Conservation (phyloP, 1,284 basidiomycete species). For the Phenoliferia sp. region DNA sequence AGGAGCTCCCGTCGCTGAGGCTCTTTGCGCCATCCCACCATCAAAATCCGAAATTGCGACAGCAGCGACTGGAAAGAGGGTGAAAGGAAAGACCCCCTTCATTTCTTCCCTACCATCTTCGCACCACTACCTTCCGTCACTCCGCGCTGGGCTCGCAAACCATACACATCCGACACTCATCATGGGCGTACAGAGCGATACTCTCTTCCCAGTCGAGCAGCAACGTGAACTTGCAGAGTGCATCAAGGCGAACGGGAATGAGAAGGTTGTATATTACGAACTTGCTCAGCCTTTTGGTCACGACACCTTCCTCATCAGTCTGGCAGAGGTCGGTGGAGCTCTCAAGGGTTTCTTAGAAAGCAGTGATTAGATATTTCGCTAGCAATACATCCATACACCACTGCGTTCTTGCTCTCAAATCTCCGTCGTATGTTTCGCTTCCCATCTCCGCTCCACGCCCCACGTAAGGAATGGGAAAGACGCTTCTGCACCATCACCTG, state of each 20-base stretch:
- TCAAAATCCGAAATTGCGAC: background rate
- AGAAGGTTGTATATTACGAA: conserved; percentile 89
- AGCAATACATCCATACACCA: too few relatives aligned
- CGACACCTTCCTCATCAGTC: conserved; percentile 84
- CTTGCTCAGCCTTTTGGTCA: conserved; percentile 93
- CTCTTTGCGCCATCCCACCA: conserved; percentile 20
- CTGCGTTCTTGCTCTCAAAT: too few relatives aligned
- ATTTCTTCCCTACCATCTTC: conserved; percentile 53
- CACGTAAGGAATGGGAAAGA: too few relatives aligned
- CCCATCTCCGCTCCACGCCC: too few relatives aligned
- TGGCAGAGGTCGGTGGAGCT: conserved; percentile 71
- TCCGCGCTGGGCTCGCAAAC: conserved; percentile 76
- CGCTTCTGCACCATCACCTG: too few relatives aligned
- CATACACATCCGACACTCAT: conserved; percentile 80
- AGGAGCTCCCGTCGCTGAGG: conserved; percentile 18
- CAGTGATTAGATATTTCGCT: background rate
- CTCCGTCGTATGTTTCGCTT: too few relatives aligned
- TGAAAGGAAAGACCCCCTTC: conserved; percentile 46
- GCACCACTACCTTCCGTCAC: conserved; percentile 66
- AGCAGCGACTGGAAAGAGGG: background rate
- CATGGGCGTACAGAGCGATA: conserved; percentile 93
- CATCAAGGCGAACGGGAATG: conserved; percentile 79
- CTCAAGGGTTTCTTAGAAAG: conserved; percentile 63
- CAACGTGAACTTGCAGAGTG: conserved; percentile 94
- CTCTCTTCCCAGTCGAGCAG: conserved; percentile 95